Evolutionary conservation across 768 basidiomycete genomes (phyloP), one percentile per base, ranked within the genome.

Genomic region (Termitomyces sp.): DNA sequence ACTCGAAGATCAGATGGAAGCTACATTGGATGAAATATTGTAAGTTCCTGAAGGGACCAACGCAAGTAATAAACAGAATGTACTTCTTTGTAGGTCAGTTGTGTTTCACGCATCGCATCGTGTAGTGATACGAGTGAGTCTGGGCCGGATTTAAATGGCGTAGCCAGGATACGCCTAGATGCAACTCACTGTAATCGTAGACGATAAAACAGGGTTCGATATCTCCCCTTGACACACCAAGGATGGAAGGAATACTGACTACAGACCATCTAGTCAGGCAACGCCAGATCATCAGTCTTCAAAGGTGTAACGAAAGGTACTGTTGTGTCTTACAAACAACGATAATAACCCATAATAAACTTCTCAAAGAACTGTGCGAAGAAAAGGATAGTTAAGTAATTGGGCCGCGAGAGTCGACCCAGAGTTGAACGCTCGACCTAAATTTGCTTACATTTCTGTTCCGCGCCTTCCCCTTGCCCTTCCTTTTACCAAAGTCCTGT

Each of bases 281-380:
- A 49, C 22, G n/a, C 35, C 13, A 43, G n/a, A 16, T 1, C n/a
- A 38, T 56, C 49, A 56, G 49, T 23, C n/a, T 12, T 25, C 22
- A 15, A 13, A 6, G 7, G 16, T 20, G 9, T 11, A 31, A 22
- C 5, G 11, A 46, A 22, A 41, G 31, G n/a, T 33, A 11, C 13
- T 43, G 31, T 9, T 35, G 16, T 32, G 15, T 27, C 50, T 3
- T 16, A 56, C 54, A 56, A 13, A 22, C 54, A 56, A 50, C 49
- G 54, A 27, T 56, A 56, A 38, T 56, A 56, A 25, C 48, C 35
- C 54, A 56, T 56, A 3, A 56, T 48, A 33, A 56, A 56, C n/a
- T 45, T 56, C 38, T 50, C 54, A 39, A 56, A 56, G 13, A 45
- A 56, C 54, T 56, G n/a, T n/a, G n/a, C n/a, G 3, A 9, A 41